Evolutionary conservation across 768 basidiomycete species (phyloP), one percentile per base, ranked within the genome.

Genomic region (Auriscalpium vulgare): DNA sequence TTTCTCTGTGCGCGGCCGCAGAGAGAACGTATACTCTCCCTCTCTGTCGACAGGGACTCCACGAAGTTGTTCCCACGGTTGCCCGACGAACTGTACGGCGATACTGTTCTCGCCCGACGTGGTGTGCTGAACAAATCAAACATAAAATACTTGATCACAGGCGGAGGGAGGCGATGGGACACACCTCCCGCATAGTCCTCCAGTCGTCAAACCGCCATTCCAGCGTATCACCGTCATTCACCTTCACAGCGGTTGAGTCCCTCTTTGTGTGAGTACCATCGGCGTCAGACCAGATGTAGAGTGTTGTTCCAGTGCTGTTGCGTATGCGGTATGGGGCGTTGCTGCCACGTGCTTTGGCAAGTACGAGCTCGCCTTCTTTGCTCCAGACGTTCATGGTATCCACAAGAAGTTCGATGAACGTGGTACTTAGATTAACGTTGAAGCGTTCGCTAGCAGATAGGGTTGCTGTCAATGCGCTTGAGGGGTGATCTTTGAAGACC

Each of bases 141-240:
- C 36, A 46, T 60, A 10, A 57, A 19, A 37, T 43, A 29, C n/a
- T 35, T 35, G 4, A 49, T 34, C 19, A 50, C 29, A 29, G 29
- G 29, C 29, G n/a, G 6, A 13, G 10, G 14, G 23, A 35, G 37
- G 29, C 37, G 19, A 35, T 43, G 21, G 11, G 8, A 54, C 76
- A 58, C 66, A 92, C 94, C 75, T 99, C 97, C 66, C 97, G 84
- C 75, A 90, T 85, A 4, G 86, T 87, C 67, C 87, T 87, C 88
- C 92, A 93, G 65, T 98, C 95, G 66, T 97, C 94, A 64, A 98
- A 97, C 54, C 97, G 79, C 97, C 97, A 98, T 55, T 97, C 95
- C 4, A 91, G 74, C 8, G 78, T 83, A 64, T 90, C 79, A 38
- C 88, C 87, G 60, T 92, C 80, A 17, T 81, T 72, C 38, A 99